Base-by-base conservation (phyloP, 257 asterid genomes). In the Pogostemon cablin region DNA sequence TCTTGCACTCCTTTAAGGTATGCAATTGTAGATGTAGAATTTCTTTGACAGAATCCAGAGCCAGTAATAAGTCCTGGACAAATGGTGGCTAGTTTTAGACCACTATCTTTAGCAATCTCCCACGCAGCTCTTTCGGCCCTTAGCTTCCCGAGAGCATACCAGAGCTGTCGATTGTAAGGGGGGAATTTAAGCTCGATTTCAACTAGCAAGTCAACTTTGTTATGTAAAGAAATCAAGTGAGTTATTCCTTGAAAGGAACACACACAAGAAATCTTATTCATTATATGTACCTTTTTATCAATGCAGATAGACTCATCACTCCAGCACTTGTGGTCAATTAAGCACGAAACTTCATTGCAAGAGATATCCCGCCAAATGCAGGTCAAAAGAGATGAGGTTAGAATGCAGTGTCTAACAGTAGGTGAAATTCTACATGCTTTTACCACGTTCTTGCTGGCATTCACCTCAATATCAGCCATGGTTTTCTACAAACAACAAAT, bases 91-190 rank as follows among this genome's bases (percentile, higher is more conserved):
- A 93, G 83, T 60, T 89, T 87, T 55, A 93, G 44, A 5, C 86
- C 85, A 6, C 52, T 74, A 54, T 82, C 87, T 75, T 74, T 78
- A 2, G 96, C 92, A 1, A 86, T 66, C 58, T 89, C 86, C 89
- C 90, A 84, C 1, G 98, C 96, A 0, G 86, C 90, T 57, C 82
- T 87, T 69, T 93, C 99, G 1, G 97, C 95, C 72, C 87, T 89
- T 58, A 91, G 71, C 81, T 93, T 93, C 57, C 99, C 99, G 83
- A 93, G 58, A 10, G 99, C 99, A 65, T 91, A 93, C 99, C 98
- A 93, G 2, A 93, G 87, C 99, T 93, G 86, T 50, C 25, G 47
- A 72, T 32, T 67, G 52, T 37, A n/a, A 32, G 73, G 39, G 40
- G 69, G 40, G 17, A 11, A 2, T 42, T 62, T 9, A 47, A 9